Base-by-base conservation (phyloP, 2,329 filamentous ascomycete species). In the Claviceps sp. region DNA sequence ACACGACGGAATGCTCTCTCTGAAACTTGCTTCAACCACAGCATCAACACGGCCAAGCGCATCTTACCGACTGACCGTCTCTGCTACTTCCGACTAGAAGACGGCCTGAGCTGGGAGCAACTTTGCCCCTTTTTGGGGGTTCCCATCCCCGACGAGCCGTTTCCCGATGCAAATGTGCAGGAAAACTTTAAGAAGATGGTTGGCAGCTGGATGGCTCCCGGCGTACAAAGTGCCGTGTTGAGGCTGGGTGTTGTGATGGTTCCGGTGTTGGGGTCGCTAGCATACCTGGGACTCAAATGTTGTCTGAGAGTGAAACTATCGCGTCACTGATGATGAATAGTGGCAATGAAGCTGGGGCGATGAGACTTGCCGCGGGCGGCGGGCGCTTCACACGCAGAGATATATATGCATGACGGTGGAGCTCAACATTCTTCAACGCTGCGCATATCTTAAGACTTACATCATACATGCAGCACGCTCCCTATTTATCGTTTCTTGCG, bases 51-150 rank as follows among this genome's bases (percentile, higher is more conserved):
- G 29, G 60, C 56, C 4, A 62, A 62, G 47, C 54, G 50, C 16
- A 43, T 61, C 8, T 54, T 62, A 20, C 65, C 65, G 1, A 48
- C 57, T 4, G 60, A 63, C 16, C 56, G 58, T 36, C 53, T 68
- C 22, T 56, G 64, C n/a, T 54, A 57, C 4, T 55, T 61, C 39
- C 63, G 58, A 39, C 57, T 68, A 1, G 65, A 68, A 51, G 61
- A 67, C 40, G 64, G 61, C 1, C 63, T 66, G 16, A 64, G 63
- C 9, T 67, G 64, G 66, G 64, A 67, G 50, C 53, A 68, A 40
- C 62, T 68, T 2, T 68, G 66, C 40, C 59, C 61, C 1, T 65
- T 65, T 47, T 52, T 68, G 1, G 62, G 55, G 4, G 50, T 60
- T 8, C 54, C 61, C 0, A 61, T 66, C 36, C 66, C 66, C 1